Evolutionary conservation across 768 basidiomycete genomes (phyloP), one percentile per base, ranked within the genome.

Genomic region (Serendipita vermifera): DNA sequence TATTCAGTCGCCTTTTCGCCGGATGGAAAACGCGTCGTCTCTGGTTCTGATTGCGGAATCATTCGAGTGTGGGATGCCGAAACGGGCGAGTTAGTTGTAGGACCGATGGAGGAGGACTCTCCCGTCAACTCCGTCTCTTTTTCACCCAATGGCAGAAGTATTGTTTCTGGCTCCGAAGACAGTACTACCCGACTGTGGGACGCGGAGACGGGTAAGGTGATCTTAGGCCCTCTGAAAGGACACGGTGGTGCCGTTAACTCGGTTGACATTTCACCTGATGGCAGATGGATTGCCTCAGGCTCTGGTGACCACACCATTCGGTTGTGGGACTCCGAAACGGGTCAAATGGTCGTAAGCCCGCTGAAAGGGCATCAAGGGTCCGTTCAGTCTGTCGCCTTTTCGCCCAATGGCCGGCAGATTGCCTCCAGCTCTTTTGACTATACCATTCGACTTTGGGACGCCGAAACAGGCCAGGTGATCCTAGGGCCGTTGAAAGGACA

Each of bases 171-270:
- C 17, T 69, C 68, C 22, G 64, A 72, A 5, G 73, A 74, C 61
- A 66, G 70, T 61, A 71, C 69, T 29, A 60, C 72, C 27, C 67
- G 72, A 53, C 63, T 73, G 20, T 74, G 72, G 69, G 72, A 73
- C 35, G 53, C 53, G 13, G 17, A 6, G 53, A 35, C 29, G 15
- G 53, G 53, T 4, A 4, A 33, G 26, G 4, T 33, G 29, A 31
- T 54, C 15, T 33, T 33, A 4, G 36, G 24, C 33, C 55, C 36
- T 3, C 36, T 38, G 3, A 27, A 15, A 4, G 36, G 36, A 3
- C 55, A 55, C 26, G 3, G 3, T 2, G 13, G 26, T 13, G 3
- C 2, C 7, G 55, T 55, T 15, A 6, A 15, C 17, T 9, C 41
- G 11, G 13, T 55, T 29, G 22, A 33, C 3, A 36, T 55, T 36